A percentile compares a stretch with the other conserved stretches of the same genome.
phyloP scores from a whole-genome alignment of 805 yeast species.

The Saccharomyces eubayanus region DNA sequence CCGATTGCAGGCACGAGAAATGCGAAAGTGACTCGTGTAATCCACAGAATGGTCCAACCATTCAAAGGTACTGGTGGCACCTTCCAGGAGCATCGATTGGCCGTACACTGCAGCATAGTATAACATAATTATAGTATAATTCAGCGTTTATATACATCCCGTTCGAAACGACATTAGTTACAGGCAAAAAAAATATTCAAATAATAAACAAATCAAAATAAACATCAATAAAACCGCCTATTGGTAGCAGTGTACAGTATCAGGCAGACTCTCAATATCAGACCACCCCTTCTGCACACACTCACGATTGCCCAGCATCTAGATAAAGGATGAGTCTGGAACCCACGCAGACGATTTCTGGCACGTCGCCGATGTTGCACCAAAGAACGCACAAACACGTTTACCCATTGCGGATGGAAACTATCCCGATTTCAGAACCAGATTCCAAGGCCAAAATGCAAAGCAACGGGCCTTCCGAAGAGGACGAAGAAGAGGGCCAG shows the following conservation, averaged over 20 bases:
- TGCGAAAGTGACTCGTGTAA: neutral
- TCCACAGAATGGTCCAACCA: neutral
- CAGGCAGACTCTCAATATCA: neutral
- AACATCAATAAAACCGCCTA: neutral
- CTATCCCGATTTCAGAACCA: slow-evolving; percentile 11
- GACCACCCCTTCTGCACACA: neutral
- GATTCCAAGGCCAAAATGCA: neutral
- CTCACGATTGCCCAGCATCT: neutral
- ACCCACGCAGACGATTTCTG: neutral
- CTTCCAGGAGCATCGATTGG: neutral
- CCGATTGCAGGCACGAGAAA: neutral
- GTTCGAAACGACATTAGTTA: neutral
- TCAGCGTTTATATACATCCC: neutral
- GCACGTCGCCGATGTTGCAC: neutral
- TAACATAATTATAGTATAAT: neutral
- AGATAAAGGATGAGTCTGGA: neutral
- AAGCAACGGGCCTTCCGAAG: neutral
- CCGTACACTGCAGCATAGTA: neutral
- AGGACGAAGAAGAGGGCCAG: neutral
- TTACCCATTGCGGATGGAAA: slow-evolving; percentile 22
- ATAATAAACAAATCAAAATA: neutral
- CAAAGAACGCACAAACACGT: slow-evolving; percentile 7
- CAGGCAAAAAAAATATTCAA: neutral
- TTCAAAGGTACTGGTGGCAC: neutral
- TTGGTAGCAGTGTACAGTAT: neutral